A percentile compares a stretch with the other conserved stretches of the same genome.
These are phyloP conservation scores for Glycyrrhiza uralensis DNA, from an alignment of 306 rosid genomes.

Conservation along the genomic window DNA sequence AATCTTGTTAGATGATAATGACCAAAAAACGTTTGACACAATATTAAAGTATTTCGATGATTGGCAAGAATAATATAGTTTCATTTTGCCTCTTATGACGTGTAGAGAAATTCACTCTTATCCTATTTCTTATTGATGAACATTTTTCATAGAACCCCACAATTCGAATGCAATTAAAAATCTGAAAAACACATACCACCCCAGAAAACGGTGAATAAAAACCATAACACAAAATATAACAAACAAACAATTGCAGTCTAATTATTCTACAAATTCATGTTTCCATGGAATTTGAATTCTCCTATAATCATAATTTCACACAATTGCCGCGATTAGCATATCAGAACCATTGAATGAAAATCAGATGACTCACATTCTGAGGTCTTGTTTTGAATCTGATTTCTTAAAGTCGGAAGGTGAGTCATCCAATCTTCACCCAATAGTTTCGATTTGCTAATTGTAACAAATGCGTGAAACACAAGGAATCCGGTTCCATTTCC, in stretches of 20 bases:
- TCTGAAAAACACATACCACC: not conserved
- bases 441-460: too few species aligned
- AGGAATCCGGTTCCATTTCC: too few species aligned
- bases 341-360: too few species aligned
- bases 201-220: not conserved
- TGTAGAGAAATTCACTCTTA: not conserved
- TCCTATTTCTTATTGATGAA: not conserved
- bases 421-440: too few species aligned
- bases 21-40: too few species aligned
- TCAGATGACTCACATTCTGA: too few species aligned
- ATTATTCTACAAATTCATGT: not conserved
- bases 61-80: not conserved
- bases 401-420: too few species aligned
- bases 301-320: too few species aligned
- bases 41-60: not conserved
- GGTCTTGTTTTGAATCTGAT: too few species aligned
- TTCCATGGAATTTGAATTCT: too few species aligned
- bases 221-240: not conserved
- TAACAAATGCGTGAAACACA: too few species aligned
- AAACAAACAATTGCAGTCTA: not conserved
- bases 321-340: too few species aligned
- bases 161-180: not conserved
- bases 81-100: not conserved
- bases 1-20: constrained; percentile 13
- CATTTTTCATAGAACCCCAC: not conserved